phyloP scores from a whole-genome alignment of 169 alveolate genomes.

The Cryptosporidium xiaoi region DNA sequence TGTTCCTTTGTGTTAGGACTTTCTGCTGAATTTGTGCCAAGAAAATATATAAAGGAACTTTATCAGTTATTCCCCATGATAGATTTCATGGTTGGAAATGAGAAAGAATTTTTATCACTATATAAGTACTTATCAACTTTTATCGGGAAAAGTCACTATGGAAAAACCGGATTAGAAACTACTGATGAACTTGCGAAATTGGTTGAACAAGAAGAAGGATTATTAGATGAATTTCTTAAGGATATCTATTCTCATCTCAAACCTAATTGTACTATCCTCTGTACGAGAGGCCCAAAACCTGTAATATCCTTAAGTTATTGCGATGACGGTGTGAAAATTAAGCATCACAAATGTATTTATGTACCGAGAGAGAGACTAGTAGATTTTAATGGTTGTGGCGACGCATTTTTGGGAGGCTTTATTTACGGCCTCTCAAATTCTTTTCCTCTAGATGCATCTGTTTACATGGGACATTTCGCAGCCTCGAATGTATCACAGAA shows the following conservation, averaged over 20 bases:
- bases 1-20: conserved; percentile 50
- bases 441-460: conserved; percentile 51
- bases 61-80: conserved; percentile 16
- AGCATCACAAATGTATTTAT: conserved; percentile 36
- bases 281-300: conserved; percentile 56
- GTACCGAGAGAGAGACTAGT: conserved; percentile 48
- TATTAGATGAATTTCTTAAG: conserved; percentile 24
- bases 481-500: conserved; percentile 58
- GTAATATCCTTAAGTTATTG: conserved; percentile 14
- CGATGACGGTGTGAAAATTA: not conserved
- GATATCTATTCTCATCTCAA: conserved; percentile 30
- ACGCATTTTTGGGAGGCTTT: conserved; percentile 58
- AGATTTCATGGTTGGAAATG: conserved; percentile 52
- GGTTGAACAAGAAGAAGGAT: not conserved
- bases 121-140: conserved; percentile 4
- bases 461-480: conserved; percentile 63
- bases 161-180: not conserved
- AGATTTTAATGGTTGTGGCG: conserved; percentile 72
- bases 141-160: not conserved
- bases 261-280: conserved; percentile 29
- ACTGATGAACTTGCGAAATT: not conserved
- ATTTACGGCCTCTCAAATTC: conserved; percentile 55
- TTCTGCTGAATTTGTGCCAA: conserved; percentile 42
- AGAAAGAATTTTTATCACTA: conserved; percentile 24
- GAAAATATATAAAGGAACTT: conserved; percentile 25